Percentiles rank a stretch among this genome's conserved stretches.
Evolutionary conservation across 805 yeast species (phyloP).

Genomic region (Kregervanrija pseudodelftensis): DNA sequence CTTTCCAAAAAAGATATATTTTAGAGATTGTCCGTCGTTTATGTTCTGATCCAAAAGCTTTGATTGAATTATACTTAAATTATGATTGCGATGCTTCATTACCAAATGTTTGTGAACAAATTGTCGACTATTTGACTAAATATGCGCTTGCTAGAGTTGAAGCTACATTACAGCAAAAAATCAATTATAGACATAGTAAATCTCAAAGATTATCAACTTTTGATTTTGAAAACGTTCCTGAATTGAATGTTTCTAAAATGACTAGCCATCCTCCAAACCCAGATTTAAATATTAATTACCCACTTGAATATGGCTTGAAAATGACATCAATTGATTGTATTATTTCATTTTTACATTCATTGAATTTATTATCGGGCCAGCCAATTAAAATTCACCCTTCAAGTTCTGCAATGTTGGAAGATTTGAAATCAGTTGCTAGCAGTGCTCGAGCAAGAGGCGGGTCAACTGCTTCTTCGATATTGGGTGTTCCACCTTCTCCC

Average conservation of each 20-base stretch:
- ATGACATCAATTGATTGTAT: slow-evolving; percentile 73
- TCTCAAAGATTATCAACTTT: slow-evolving; percentile 64
- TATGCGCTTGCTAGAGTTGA: slow-evolving; percentile 65
- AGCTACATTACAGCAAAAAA: slow-evolving; percentile 61
- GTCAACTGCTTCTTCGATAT: slow-evolving; percentile 18
- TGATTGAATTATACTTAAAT: slow-evolving; percentile 88
- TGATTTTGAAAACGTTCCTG: slow-evolving; percentile 66
- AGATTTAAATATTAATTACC: slow-evolving; percentile 47
- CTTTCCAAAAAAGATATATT: slow-evolving; percentile 88
- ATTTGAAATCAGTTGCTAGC: slow-evolving; percentile 4
- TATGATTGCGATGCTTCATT: slow-evolving; percentile 85
- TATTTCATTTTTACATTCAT: slow-evolving; percentile 74
- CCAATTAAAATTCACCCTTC: slow-evolving; percentile 11
- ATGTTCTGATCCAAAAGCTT: slow-evolving; percentile 80
- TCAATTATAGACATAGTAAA: slow-evolving; percentile 41
- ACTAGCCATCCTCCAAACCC: slow-evolving; percentile 48
- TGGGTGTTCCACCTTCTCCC: slow-evolving; percentile 18
- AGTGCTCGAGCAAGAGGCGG: slow-evolving; percentile 3
- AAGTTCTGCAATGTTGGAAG: slow-evolving; percentile 3
- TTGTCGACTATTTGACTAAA: slow-evolving; percentile 71
- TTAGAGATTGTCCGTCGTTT: slow-evolving; percentile 73
- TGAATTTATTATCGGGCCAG: slow-evolving; percentile 82
- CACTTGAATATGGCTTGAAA: slow-evolving; percentile 78
- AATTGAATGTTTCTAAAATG: slow-evolving; percentile 63
- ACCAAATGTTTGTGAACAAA: slow-evolving; percentile 80